Conservation (phyloP, 1,284 basidiomycete genomes). For the Cutaneotrichosporon cavernicola region DNA sequence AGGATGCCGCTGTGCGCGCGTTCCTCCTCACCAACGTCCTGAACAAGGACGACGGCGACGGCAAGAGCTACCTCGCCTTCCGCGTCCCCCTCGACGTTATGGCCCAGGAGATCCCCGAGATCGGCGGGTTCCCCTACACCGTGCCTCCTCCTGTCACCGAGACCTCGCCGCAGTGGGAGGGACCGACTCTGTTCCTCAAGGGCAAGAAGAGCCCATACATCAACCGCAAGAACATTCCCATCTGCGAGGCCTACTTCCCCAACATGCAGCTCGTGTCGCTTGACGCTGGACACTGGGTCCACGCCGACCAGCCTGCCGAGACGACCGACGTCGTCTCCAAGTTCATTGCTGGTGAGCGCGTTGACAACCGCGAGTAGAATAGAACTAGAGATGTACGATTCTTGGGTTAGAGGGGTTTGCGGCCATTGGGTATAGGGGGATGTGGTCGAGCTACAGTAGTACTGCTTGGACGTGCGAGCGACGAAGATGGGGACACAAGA, state of each 20-base stretch:
- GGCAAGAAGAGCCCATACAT: slow-evolving; percentile 58
- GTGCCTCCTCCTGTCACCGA: slow-evolving; percentile 35
- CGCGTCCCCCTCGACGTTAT: slow-evolving; percentile 57
- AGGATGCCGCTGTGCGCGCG: slow-evolving; percentile 57
- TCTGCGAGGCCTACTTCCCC: slow-evolving; percentile 57
- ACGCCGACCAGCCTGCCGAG: slow-evolving; percentile 50
- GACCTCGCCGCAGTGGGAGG: slow-evolving; percentile 48
- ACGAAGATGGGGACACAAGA: too few relatives aligned
- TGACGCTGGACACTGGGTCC: slow-evolving; percentile 54
- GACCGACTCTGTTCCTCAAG: slow-evolving; percentile 59
- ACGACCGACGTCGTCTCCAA: slow-evolving; percentile 43
- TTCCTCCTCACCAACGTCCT: slow-evolving; percentile 61
- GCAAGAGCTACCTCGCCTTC: slow-evolving; percentile 51
- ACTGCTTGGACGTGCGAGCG: too few relatives aligned
- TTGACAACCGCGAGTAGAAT: slow-evolving; percentile 9
- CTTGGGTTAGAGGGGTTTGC: background rate
- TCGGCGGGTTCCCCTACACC: slow-evolving; percentile 59
- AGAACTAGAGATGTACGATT: background rate
- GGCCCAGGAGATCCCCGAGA: slow-evolving; percentile 51
- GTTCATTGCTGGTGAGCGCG: slow-evolving; percentile 32
- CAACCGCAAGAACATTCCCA: slow-evolving; percentile 57
- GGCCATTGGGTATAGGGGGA: background rate
- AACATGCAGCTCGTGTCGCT: slow-evolving; percentile 51
- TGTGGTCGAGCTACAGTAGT: too few relatives aligned
- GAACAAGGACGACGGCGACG: slow-evolving; percentile 28